A percentile compares a stretch with the other conserved stretches of the same genome.
These are phyloP conservation scores for Microdochium trichocladiopsis DNA, from an alignment of 2,329 filamentous ascomycete genomes.

Conservation along the genomic window DNA sequence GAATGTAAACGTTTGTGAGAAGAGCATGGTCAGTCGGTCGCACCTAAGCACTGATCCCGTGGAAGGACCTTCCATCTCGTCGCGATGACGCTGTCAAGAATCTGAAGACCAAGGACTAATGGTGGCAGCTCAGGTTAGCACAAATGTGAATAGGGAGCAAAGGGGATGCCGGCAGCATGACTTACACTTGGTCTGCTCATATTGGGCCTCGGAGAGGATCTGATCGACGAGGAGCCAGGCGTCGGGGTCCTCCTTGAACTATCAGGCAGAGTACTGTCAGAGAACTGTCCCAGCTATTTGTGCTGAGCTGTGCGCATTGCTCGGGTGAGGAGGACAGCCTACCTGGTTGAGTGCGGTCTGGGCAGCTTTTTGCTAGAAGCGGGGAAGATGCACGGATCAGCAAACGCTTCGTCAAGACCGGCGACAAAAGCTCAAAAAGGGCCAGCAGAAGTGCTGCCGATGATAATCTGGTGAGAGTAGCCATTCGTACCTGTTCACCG, in stretches of 20 bases:
- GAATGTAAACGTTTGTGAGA: no score
- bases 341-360: slow-evolving; percentile 91
- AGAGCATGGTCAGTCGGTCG: no score
- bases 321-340: slow-evolving; percentile 25
- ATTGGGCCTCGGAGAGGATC: slow-evolving; percentile 87
- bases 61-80: slow-evolving; percentile 98
- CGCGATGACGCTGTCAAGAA: slow-evolving; percentile 96
- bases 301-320: neutral
- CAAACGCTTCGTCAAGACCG: slow-evolving; percentile 9
- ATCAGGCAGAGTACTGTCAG: neutral
- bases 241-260: slow-evolving; percentile 99
- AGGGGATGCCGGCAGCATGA: slow-evolving; percentile 2
- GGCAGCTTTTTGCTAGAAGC: slow-evolving; percentile 83
- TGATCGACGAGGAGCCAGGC: slow-evolving; percentile 97
- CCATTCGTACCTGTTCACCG: slow-evolving; percentile 70
- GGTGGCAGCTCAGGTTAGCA: slow-evolving; percentile 3
- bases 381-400: slow-evolving; percentile 30
- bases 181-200: slow-evolving; percentile 94
- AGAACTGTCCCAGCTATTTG: neutral
- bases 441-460: slow-evolving; percentile 1
- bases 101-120: slow-evolving; percentile 85
- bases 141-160: neutral
- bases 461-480: slow-evolving; percentile 1
- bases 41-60: slow-evolving; percentile 90
- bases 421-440: slow-evolving; percentile 6